Conservation (phyloP, 495 filamentous ascomycete species). For the Hyphodiscus hymeniophilus region DNA sequence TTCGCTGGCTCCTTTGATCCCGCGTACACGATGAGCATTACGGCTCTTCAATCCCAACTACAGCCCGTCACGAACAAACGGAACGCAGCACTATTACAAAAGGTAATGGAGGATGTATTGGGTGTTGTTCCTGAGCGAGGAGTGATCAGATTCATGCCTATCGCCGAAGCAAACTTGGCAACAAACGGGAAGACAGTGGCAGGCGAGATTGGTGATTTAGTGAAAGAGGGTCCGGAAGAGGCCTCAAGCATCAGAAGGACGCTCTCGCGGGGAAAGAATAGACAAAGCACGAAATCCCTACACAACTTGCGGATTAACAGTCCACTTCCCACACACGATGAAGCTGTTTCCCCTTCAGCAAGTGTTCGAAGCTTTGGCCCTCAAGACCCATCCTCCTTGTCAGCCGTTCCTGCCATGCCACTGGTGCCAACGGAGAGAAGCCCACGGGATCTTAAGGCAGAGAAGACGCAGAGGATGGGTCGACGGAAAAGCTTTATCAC, state of each 20-base stretch:
- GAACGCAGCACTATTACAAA: slow-evolving; percentile 67
- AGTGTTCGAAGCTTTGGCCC: slow-evolving; percentile 21
- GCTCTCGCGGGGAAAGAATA: slow-evolving; percentile 17
- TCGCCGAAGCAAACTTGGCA: slow-evolving; percentile 62
- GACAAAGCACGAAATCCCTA: slow-evolving; percentile 26
- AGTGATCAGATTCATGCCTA: slow-evolving; percentile 59
- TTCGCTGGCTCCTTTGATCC: slow-evolving; percentile 69
- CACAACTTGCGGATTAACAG: slow-evolving; percentile 3
- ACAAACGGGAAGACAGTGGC: slow-evolving; percentile 59
- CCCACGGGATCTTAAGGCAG: slow-evolving; percentile 21
- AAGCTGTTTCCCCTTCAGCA: slow-evolving; percentile 18
- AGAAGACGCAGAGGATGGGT: slow-evolving; percentile 31
- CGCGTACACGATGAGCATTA: slow-evolving; percentile 74
- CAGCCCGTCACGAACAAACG: slow-evolving; percentile 74
- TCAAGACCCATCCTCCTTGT: no score
- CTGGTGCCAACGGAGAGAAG: slow-evolving; percentile 20
- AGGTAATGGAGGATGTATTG: slow-evolving; percentile 57
- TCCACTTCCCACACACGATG: slow-evolving; percentile 10
- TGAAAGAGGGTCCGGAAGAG: slow-evolving; percentile 32
- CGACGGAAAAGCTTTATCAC: slow-evolving; percentile 45
- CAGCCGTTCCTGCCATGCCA: slow-evolving; percentile 12
- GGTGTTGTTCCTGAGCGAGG: slow-evolving; percentile 56
- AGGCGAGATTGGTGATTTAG: slow-evolving; percentile 57
- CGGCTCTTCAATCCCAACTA: slow-evolving; percentile 57
- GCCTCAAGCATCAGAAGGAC: slow-evolving; percentile 5